Percentiles rank a stretch among this genome's conserved stretches.
phyloP scores from a whole-genome alignment of 2,329 filamentous ascomycete genomes.

The Capronia coronata region DNA sequence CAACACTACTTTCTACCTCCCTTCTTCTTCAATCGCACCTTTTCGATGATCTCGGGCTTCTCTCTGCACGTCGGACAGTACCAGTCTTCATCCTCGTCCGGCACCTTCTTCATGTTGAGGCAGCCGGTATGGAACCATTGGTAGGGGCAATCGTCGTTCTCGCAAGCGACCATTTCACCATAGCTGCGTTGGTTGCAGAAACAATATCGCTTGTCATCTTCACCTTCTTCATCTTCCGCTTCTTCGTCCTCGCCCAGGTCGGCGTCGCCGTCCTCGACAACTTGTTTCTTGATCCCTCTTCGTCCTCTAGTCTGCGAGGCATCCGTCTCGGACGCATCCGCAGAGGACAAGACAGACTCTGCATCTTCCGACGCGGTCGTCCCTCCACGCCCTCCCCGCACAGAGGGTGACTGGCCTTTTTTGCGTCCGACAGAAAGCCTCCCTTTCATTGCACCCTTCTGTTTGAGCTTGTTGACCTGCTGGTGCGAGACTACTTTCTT shows the following conservation, averaged over 20 bases:
- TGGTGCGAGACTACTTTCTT: constrained; percentile 37
- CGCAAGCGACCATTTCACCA: constrained; percentile 62
- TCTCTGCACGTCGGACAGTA: constrained; percentile 49
- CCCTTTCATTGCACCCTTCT: constrained; percentile 36
- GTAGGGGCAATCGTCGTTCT: constrained; percentile 57
- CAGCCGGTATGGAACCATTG: constrained; percentile 65
- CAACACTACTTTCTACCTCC: constrained; percentile 16
- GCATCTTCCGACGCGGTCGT: constrained; percentile 40
- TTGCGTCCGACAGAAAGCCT: constrained; percentile 40
- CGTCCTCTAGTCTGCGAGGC: constrained; percentile 25
- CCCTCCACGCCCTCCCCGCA: constrained; percentile 35
- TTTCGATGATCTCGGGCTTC: constrained; percentile 32
- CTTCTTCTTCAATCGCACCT: constrained; percentile 30
- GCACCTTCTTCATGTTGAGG: constrained; percentile 55
- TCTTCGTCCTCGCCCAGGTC: constrained; percentile 42
- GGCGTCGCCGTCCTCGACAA: constrained; percentile 32
- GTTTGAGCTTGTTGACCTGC: constrained; percentile 30
- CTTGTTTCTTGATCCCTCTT: constrained; percentile 23
- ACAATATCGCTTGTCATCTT: constrained; percentile 58
- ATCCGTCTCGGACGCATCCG: constrained; percentile 44
- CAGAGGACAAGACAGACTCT: constrained; percentile 49
- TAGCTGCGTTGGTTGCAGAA: constrained; percentile 60
- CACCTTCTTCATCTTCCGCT: constrained; percentile 47
- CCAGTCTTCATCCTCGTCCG: constrained; percentile 52
- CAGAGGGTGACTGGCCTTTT: constrained; percentile 38